Conservation (phyloP, 164 flowering plant genomes). For the Echeveria elegans region DNA sequence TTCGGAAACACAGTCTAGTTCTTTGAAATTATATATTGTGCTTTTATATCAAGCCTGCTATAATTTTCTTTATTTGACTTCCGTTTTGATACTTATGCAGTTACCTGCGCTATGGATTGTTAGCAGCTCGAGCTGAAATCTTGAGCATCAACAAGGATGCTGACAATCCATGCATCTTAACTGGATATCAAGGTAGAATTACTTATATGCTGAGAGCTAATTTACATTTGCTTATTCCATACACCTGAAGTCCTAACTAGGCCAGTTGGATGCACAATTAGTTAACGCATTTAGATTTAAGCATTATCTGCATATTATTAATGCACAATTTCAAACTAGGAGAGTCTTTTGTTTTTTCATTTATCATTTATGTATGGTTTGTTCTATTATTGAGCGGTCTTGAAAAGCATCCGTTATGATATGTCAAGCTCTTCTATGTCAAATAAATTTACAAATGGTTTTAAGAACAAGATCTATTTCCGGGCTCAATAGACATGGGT, state of each 20-base stretch:
- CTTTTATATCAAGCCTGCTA: neutral
- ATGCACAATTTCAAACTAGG: neutral
- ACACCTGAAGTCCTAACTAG: neutral
- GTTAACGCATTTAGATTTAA: neutral
- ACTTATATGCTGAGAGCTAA: neutral
- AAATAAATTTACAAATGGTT: neutral
- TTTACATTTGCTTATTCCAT: neutral
- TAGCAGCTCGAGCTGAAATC: conserved; percentile 96
- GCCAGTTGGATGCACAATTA: neutral
- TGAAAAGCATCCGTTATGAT: neutral
- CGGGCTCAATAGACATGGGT: neutral
- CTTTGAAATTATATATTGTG: neutral
- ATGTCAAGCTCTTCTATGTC: neutral
- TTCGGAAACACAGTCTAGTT: neutral
- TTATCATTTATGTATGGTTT: neutral
- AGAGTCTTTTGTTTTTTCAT: neutral
- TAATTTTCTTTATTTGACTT: neutral
- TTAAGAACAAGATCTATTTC: neutral
- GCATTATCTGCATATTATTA: neutral
- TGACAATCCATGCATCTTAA: conserved; percentile 72
- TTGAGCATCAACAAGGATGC: conserved; percentile 44
- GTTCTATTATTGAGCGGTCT: neutral
- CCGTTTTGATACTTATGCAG: conserved; percentile 21
- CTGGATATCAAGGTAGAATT: conserved; percentile 34
- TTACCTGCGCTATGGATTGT: conserved; percentile 84